Base-by-base conservation (phyloP, 208 protist genomes). In the Trypanosoma boissoni region DNA sequence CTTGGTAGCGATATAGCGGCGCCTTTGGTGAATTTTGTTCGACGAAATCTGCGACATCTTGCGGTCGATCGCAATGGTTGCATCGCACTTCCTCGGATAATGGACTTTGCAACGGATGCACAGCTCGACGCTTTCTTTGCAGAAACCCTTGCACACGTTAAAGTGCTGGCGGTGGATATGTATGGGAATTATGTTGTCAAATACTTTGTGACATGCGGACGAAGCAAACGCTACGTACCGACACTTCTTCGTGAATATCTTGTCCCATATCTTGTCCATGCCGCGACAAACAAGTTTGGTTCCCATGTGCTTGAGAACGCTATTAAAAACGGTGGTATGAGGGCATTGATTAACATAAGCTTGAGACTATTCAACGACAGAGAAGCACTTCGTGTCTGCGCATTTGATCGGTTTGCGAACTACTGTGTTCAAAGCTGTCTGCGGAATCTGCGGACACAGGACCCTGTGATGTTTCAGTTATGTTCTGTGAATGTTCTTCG, bases 101-200 rank as follows among this genome's bases (percentile, higher is more conserved):
- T 56, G 29, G 50, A 27, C 14, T 21, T 21, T 10, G 27, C 36
- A 6, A 28, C 26, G 10, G 9, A 10, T 43, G 7, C 50, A 9
- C 50, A 28, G 36, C 23, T 56, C 7, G 18, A 56, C 9, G 8
- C 16, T 7, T 56, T 56, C 16, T 56, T 56, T 31, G 50, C 32
- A 10, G 8, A 21, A 28, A 16, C 24, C 8, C 21, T 56, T 27
- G 10, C 32, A 12, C 50, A 56, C 21, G n/a, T 41, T 5, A 21
- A 9, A 10, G 50, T 12, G 8, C 23, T 56, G 10, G 7, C 36
- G 12, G 9, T 21, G 8, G 27, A 56, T 56, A 8, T 9, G 10
- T 56, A 43, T 41, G 50, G 50, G 27, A 56, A 56, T 31, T 56
- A 34, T 16, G 50, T 56, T 16, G 50, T 56, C 50, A 56, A 56